These are phyloP conservation scores for Nectriaceae sp. DNA, from an alignment of 2,329 filamentous ascomycete genomes.

Conservation along the genomic window DNA sequence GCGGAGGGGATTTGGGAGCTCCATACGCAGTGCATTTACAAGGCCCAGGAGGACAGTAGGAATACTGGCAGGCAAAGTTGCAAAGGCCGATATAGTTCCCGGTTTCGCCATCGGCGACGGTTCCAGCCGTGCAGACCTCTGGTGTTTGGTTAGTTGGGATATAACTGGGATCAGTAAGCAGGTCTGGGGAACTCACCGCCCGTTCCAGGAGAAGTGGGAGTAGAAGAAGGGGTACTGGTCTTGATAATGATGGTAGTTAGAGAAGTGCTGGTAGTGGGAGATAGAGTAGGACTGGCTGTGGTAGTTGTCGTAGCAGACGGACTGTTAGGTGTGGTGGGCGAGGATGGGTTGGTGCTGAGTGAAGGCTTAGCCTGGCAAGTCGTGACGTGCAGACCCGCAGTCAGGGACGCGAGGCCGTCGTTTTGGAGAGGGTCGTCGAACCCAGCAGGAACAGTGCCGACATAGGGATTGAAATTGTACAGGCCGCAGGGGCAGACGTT, in stretches of 20 bases:
- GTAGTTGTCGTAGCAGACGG: neutral
- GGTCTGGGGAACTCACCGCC: no score
- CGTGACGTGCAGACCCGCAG: conserved; percentile 31
- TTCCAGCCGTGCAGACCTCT: conserved; percentile 29
- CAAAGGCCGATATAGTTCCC: conserved; percentile 39
- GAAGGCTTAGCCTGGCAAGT: conserved; percentile 34
- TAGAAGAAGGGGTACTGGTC: no score
- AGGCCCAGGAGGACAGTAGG: conserved; percentile 35
- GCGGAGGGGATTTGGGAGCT: conserved; percentile 25
- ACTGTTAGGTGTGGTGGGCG: conserved; percentile 43
- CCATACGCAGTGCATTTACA: conserved; percentile 38
- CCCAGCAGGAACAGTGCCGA: conserved; percentile 48
- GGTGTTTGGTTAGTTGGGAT: no score
- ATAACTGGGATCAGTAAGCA: no score
- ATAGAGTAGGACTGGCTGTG: no score
- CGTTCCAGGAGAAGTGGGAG: no score
- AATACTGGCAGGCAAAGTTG: conserved; percentile 32
- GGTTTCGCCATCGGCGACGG: conserved; percentile 30
- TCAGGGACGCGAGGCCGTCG: conserved; percentile 29
- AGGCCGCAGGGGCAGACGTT: conserved; percentile 52
- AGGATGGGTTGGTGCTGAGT: conserved; percentile 28
- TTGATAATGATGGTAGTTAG: no score
- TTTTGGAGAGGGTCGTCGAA: conserved; percentile 26
- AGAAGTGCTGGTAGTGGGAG: no score
- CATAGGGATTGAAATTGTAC: conserved; percentile 60